Evolutionary conservation across 2,329 filamentous ascomycete genomes (phyloP), one percentile per base, ranked within the genome.

Genomic region (Fusarium piperis): DNA sequence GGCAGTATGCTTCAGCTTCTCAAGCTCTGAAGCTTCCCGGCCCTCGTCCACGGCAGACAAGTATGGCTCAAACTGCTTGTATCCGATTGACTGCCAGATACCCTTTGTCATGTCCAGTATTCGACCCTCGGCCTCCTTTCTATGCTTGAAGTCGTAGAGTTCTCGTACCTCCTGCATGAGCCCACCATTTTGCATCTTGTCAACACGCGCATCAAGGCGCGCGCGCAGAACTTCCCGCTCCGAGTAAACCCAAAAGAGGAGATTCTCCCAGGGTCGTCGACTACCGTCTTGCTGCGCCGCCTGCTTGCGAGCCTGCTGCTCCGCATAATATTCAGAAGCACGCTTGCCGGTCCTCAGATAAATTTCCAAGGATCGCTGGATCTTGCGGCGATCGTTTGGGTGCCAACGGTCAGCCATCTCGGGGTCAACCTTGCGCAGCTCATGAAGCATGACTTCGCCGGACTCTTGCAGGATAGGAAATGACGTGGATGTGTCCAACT

Each of bases 51-150:
- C 66, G 1, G 88, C 87, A 2, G 82, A 75, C 26, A 95, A 83
- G 76, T 94, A 97, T 0, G 89, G 86, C 64, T 93, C 88, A 78
- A 98, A 92, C 78, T 99, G 94, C 79, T 97, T 98, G 82, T 94
- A 98, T 1, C 96, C 96, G 68, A 99, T 99, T 1, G 95, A 96
- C 59, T 97, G 93, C 94, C 95, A 99, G 46, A 99, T 97, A 0
- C 96, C 97, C 59, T 91, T 90, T 2, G 89, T 93, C 71, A 90
- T 87, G 77, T 98, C 94, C 2, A 96, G 81, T 0, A 80, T 71
- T 2, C 85, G 80, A 0, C 90, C 91, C 2, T 83, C 76, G 0
- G 82, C 78, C 0, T 79, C 70, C 18, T 77, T 78, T 3, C 76
- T 60, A 18, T 72, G 79, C 60, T 82, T 83, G 53, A 84, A 83